These are phyloP conservation scores for Silene coronaria DNA, from an alignment of 179 eudicot genomes.

Conservation along the genomic window DNA sequence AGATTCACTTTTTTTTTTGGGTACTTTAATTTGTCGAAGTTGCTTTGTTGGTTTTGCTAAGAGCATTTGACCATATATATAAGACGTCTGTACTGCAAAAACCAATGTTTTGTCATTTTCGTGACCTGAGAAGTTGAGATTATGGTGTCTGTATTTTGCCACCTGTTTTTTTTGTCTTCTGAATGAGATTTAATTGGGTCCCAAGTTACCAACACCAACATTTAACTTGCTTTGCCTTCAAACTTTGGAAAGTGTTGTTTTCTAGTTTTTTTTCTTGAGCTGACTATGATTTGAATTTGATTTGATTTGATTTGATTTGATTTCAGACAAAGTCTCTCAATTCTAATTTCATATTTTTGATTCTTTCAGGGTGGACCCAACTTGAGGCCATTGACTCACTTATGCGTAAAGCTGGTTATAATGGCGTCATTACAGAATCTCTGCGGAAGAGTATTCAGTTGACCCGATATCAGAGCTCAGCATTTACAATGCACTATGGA, in stretches of 20 bases:
- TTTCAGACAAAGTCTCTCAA: background rate
- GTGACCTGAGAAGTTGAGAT: background rate
- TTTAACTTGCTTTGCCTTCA: no score
- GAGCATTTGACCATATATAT: background rate
- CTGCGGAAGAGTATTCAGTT: constrained; percentile 55
- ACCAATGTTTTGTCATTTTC: background rate
- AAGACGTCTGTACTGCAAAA: background rate
- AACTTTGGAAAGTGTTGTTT: no score
- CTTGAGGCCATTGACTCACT: constrained; percentile 78
- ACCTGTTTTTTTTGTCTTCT: background rate
- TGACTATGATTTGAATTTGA: background rate
- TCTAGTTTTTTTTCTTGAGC: no score
- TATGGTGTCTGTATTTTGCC: background rate
- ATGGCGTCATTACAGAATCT: constrained; percentile 63
- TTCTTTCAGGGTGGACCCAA: constrained; percentile 70
- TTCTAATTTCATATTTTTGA: background rate
- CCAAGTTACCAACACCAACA: background rate
- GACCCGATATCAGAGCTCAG: constrained; percentile 87
- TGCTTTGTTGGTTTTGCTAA: background rate
- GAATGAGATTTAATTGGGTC: background rate
- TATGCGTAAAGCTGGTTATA: constrained; percentile 73
- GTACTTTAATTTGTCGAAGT: background rate
- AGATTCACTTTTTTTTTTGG: background rate
- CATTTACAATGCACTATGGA: constrained; percentile 62
- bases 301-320: background rate